Evolutionary conservation across 257 asterid species (phyloP).

Genomic region (Plantago major): DNA sequence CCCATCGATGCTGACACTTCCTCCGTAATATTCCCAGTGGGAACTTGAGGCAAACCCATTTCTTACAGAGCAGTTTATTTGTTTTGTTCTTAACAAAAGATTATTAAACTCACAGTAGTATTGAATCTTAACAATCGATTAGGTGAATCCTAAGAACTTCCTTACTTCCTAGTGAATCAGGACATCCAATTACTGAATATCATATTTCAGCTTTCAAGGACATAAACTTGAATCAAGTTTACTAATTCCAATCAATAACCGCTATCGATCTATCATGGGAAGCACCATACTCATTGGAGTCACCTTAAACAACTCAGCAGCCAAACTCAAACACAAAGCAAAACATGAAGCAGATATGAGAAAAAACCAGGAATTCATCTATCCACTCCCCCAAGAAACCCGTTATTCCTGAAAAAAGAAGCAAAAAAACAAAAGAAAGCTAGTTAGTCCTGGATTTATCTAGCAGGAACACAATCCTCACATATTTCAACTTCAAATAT

Average conservation of each 20-base stretch:
- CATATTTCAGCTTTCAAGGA: constrained; percentile 3
- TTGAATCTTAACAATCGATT: not conserved
- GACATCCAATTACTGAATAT: constrained; percentile 4
- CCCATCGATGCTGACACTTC: constrained; percentile 51
- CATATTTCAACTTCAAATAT: not conserved
- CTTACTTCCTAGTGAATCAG: constrained; percentile 2
- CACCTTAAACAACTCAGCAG: constrained; percentile 30
- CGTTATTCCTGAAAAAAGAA: constrained; percentile 23
- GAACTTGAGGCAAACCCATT: constrained; percentile 85
- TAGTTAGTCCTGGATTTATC: not conserved
- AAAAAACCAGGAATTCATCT: constrained; percentile 35
- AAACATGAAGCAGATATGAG: constrained; percentile 30
- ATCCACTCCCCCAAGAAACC: constrained; percentile 26
- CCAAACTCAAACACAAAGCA: constrained; percentile 32
- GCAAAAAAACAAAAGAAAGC: not conserved
- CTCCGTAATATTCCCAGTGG: constrained; percentile 50
- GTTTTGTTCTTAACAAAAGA: constrained; percentile 12
- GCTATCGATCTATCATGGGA: constrained; percentile 25
- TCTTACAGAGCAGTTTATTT: constrained; percentile 12
- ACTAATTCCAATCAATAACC: constrained; percentile 3
- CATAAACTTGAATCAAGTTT: constrained; percentile 15
- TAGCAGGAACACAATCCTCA: not conserved
- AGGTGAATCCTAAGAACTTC: not conserved
- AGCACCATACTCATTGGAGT: constrained; percentile 23
- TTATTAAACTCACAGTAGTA: not conserved